phyloP scores from a whole-genome alignment of 352 stramenopile species.

The Phytophthora lateralis region DNA sequence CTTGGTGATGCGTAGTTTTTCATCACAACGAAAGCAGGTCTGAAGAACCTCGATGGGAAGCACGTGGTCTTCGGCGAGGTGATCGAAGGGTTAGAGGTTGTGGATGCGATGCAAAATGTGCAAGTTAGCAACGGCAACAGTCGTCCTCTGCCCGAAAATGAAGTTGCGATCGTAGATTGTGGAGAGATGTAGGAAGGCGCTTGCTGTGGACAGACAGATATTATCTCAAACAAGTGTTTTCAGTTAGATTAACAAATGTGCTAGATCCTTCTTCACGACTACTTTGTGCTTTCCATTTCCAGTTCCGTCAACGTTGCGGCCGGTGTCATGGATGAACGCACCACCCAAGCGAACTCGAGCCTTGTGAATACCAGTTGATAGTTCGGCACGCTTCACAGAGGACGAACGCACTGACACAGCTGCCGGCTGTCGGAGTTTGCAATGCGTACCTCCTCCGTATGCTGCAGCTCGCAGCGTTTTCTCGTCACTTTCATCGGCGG shows the following conservation, averaged over 20 bases:
- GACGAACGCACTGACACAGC: constrained; percentile 43
- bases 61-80: constrained; percentile 97
- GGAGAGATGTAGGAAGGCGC: constrained; percentile 48
- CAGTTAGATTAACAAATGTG: constrained; percentile 65
- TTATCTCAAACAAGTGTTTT: background rate
- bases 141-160: constrained; percentile 54
- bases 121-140: constrained; percentile 59
- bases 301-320: constrained; percentile 23
- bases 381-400: constrained; percentile 47
- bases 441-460: constrained; percentile 54
- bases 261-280: constrained; percentile 62
- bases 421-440: constrained; percentile 38
- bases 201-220: background rate
- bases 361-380: constrained; percentile 61
- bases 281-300: constrained; percentile 65
- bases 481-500: constrained; percentile 18
- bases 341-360: constrained; percentile 54
- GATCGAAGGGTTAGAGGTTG: constrained; percentile 76
- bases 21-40: constrained; percentile 68
- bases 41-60: constrained; percentile 91
- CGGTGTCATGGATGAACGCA: constrained; percentile 24
- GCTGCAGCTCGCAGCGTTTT: constrained; percentile 34
- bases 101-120: constrained; percentile 72
- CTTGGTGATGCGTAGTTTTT: constrained; percentile 58
- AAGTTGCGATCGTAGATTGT: constrained; percentile 71